Percentiles rank a stretch among this genome's conserved stretches.
These are phyloP conservation scores for Colletotrichum sp. DNA, from an alignment of 2,329 filamentous ascomycete species.

Conservation along the genomic window DNA sequence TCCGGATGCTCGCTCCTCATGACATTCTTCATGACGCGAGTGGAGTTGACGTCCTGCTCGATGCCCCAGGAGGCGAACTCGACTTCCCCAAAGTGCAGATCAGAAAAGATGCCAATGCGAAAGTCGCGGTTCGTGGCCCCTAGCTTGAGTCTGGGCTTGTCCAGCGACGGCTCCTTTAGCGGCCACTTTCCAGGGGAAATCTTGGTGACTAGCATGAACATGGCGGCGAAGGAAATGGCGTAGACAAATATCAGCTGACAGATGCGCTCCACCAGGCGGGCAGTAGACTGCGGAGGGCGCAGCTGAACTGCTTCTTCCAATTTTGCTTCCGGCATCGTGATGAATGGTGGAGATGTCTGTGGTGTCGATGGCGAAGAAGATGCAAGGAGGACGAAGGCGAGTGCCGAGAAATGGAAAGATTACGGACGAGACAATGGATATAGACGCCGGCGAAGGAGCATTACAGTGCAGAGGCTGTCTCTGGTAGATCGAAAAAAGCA, in stretches of 20 bases:
- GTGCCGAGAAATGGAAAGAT: not conserved
- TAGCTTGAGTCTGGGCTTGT: slow-evolving; percentile 5
- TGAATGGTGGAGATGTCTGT: not conserved
- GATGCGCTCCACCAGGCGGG: slow-evolving; percentile 5
- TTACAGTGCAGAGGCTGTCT: not conserved
- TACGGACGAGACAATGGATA: not conserved
- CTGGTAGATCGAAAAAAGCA: not conserved
- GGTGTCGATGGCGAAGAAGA: not conserved
- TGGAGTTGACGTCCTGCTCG: slow-evolving; percentile 49
- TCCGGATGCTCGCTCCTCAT: slow-evolving; percentile 50
- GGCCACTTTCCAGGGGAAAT: slow-evolving; percentile 21
- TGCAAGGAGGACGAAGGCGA: not conserved
- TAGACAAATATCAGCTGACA: slow-evolving; percentile 19
- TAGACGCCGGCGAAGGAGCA: not conserved
- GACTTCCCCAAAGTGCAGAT: slow-evolving; percentile 62
- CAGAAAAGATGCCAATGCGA: slow-evolving; percentile 51
- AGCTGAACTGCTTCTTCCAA: slow-evolving; percentile 3
- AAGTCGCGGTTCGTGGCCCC: slow-evolving; percentile 10
- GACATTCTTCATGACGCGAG: slow-evolving; percentile 50
- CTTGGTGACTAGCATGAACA: slow-evolving; percentile 21
- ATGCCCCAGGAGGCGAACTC: slow-evolving; percentile 35
- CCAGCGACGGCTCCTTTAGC: slow-evolving; percentile 12
- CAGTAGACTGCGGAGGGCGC: slow-evolving; percentile 7
- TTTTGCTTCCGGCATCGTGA: slow-evolving; percentile 2
- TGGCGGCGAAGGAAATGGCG: slow-evolving; percentile 15